Base-by-base conservation (phyloP, 352 stramenopile genomes). In the Phytophthora colocasiae region DNA sequence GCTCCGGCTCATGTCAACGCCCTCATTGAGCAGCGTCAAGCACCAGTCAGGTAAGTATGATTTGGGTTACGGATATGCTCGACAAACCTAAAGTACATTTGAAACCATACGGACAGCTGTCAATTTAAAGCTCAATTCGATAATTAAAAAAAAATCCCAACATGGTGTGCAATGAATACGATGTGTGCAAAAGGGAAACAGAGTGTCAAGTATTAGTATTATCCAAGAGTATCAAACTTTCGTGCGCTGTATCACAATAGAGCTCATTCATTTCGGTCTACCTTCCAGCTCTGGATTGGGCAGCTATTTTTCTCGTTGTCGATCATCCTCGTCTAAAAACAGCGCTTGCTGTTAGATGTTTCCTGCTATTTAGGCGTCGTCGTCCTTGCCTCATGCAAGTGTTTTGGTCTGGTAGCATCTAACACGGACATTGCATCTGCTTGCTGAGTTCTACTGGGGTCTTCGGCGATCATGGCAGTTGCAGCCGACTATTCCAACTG, bases 31-130 rank as follows among this genome's bases (percentile, higher is more conserved):
- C 81, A 84, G 51, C 70, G 78, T 85, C 83, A 76, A 90, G 76
- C 81, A 92, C 85, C 85, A 90, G 82, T 93, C 82, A 91, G 80
- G 84, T 91, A 92, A 92, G 81, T 90, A 92, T 92, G 83, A 81
- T 0, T 82, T 78, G 47, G n/a, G n/a, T n/a, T n/a, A n/a, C n/a
- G 0, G 7, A 41, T 27, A 19, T 17, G 14, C 2, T 17, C 9
- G 3, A 11, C 5, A 31, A 2, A 24, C 14, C 14, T 54, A 38
- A 43, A 44, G 2, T 3, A 9, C 12, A 22, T 26, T 6, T 38
- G 1, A 3, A 44, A 48, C 46, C 46, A 9, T 19, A 51, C 46
- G 57, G 19, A 58, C 57, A 64, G 49, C 22, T 34, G 31, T 36
- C 31, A 22, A 22, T 22, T 22, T 22, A 22, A 22, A 22, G 22